phyloP scores from a whole-genome alignment of 2,329 filamentous ascomycete species.

The Aspergillus sp. region DNA sequence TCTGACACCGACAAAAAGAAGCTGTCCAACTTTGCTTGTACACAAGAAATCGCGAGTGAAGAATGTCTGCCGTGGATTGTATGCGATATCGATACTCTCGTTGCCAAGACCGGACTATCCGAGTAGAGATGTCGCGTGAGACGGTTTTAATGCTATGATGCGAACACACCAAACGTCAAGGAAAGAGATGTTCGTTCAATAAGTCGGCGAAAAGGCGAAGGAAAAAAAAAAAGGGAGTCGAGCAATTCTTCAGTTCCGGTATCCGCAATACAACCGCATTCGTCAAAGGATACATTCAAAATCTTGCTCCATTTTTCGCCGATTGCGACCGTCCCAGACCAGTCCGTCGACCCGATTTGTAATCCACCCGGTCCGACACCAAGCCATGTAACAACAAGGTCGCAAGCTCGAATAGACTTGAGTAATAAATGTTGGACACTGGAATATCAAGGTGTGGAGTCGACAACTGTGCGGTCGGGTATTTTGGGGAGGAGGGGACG shows the following conservation, averaged over 20 bases:
- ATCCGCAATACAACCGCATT: conserved; percentile 9
- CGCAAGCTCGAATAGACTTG: conserved; percentile 1
- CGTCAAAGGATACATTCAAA: conserved; percentile 8
- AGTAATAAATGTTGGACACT: neutral
- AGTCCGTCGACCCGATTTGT: neutral
- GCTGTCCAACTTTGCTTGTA: neutral
- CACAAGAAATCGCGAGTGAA: neutral
- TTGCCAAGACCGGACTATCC: conserved; percentile 6
- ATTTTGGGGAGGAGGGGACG: no score
- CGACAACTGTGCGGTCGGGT: neutral
- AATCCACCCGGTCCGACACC: neutral
- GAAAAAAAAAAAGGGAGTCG: no score
- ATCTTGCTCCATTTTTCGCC: conserved; percentile 3
- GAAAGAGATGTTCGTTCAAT: no score
- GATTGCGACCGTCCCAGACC: conserved; percentile 14
- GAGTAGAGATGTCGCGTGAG: neutral
- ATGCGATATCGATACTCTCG: conserved; percentile 1
- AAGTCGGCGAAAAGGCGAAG: neutral
- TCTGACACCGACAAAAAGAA: neutral
- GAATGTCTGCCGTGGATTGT: neutral
- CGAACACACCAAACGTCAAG: neutral
- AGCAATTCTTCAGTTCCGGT: neutral
- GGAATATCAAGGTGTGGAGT: neutral
- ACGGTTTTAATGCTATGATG: neutral
- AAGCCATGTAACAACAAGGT: conserved; percentile 3